Evolutionary conservation across 2,329 filamentous ascomycete genomes (phyloP).

Genomic region (Trichoderma simmonsii): DNA sequence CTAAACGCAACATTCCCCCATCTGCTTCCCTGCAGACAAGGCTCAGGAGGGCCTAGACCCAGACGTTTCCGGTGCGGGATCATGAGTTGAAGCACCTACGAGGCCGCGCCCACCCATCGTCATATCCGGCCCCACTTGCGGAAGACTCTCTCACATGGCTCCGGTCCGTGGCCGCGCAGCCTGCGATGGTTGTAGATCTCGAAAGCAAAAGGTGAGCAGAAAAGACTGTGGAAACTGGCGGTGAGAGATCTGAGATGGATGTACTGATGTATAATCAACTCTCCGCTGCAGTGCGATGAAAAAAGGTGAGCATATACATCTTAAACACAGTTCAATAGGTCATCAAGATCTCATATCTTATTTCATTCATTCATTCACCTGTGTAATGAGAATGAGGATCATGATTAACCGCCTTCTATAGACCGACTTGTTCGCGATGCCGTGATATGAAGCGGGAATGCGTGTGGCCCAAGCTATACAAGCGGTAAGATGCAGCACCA

Average conservation of each 20-base stretch:
- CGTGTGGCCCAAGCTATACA: conserved; percentile 15
- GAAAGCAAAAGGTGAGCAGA: conserved; percentile 11
- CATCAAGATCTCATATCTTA: not conserved
- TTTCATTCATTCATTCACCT: not conserved
- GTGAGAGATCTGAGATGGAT: not conserved
- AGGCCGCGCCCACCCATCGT: not conserved
- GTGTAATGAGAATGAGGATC: not conserved
- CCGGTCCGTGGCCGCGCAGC: conserved; percentile 17
- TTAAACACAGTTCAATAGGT: not conserved
- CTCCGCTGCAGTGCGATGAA: not conserved
- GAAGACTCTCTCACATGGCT: conserved; percentile 15
- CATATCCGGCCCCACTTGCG: conserved; percentile 13
- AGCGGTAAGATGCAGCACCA: conserved; percentile 3
- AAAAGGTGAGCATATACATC: not conserved
- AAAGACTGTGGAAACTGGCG: too few relatives aligned
- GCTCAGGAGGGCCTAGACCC: not conserved
- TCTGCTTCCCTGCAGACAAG: not conserved
- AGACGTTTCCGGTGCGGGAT: not conserved
- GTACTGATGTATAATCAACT: not conserved
- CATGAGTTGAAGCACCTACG: conserved; percentile 4
- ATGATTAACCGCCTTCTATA: not conserved
- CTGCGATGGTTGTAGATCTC: conserved; percentile 16
- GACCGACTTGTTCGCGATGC: conserved; percentile 11
- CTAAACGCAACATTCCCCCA: not conserved
- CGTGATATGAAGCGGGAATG: conserved; percentile 15